Evolutionary conservation across 2,329 filamentous ascomycete species (phyloP).

Genomic region (Penicillium polonicum): DNA sequence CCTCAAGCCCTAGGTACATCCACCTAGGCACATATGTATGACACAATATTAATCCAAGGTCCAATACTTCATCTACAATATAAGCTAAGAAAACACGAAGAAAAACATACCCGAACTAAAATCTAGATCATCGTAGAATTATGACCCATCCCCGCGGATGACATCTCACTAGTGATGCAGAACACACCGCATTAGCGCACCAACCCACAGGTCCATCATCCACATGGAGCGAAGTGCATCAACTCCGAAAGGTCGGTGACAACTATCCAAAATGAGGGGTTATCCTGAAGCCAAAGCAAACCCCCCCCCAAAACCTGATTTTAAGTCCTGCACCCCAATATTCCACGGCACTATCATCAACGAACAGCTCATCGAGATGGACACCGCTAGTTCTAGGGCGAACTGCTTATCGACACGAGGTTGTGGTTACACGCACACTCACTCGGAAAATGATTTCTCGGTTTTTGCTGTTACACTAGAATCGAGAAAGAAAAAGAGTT

Average conservation of each 20-base stretch:
- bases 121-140: constrained; percentile 4
- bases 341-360: not conserved
- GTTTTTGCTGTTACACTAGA: too few species aligned
- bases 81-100: too few species aligned
- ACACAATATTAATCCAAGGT: too few species aligned
- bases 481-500: not conserved
- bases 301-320: not conserved
- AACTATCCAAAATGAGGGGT: not conserved
- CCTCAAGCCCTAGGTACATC: too few species aligned
- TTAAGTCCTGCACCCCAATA: not conserved
- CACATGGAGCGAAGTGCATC: not conserved
- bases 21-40: too few species aligned
- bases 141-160: not conserved
- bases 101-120: too few species aligned
- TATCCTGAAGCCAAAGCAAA: not conserved
- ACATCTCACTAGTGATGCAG: not conserved
- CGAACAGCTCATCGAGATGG: not conserved
- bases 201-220: not conserved
- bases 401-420: not conserved
- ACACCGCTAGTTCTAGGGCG: not conserved
- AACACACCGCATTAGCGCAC: not conserved
- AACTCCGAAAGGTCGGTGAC: constrained; percentile 1
- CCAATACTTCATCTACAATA: too few species aligned
- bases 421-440: not conserved
- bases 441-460: not conserved